Evolutionary conservation across 768 basidiomycete species (phyloP), one percentile per base, ranked within the genome.

Genomic region (Amanita subjunquillea): DNA sequence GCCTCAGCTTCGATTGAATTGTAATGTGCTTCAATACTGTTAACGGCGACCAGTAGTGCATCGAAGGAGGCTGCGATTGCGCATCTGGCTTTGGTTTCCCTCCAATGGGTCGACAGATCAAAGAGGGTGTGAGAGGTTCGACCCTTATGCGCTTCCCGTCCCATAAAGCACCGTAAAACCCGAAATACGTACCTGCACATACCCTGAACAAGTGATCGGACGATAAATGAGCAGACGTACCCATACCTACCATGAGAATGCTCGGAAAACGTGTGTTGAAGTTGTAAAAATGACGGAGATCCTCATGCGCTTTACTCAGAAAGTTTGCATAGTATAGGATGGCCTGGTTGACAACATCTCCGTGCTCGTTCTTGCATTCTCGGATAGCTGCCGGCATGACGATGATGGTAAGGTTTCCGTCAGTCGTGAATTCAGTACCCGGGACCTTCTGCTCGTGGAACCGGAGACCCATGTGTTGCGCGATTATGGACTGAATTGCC

Each of bases 251-350:
- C 17, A 17, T 17, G 17, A 17, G 17, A 17, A 17, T 17, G 23
- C 44, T 45, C 44, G 44, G 44, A 45, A 45, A 45, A 45, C 44
- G 44, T 25, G 39, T 40, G 39, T 40, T 40, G 39, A 40, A 40
- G 39, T 40, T 40, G 39, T 29, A 45, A 20, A 45, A 27, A 22
- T 15, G 20, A 45, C 29, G 20, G 44, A 7, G 39, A 40, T 45
- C 44, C 25, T 45, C 44, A 45, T 27, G 44, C 2, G 29, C 23
- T 25, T 45, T 45, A 22, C 17, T 45, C 25, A 25, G 25, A 25
- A 25, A 25, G 4, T 25, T 25, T 25, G 4, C 25, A 25, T 25
- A 25, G 2, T 27, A 45, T 22, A 45, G 23, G 23, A 27, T 45
- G 17, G 12, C 20, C 44, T 23, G 44, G 44, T 45, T 45, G 44